Evolutionary conservation across 1,139 yeast genomes (phyloP).

Genomic region (Williopsis jadinii): DNA sequence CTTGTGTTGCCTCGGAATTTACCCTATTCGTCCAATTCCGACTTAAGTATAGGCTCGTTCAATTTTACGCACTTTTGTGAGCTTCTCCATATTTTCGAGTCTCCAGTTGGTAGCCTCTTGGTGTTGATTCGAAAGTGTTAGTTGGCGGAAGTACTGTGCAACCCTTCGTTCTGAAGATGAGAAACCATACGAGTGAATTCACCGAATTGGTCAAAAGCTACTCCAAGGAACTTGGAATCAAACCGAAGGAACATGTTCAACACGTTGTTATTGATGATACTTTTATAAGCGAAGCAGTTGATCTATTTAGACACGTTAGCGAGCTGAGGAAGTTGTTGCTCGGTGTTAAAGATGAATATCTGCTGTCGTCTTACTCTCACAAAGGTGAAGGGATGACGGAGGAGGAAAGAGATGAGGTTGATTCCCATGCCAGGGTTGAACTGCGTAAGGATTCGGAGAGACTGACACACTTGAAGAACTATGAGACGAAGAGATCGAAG

Average conservation of each 20-base stretch:
- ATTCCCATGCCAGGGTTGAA: constrained; percentile 45
- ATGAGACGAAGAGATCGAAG: constrained; percentile 40
- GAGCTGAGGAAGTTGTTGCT: constrained; percentile 34
- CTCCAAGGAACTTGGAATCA: constrained; percentile 19
- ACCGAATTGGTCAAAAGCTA: constrained; percentile 41
- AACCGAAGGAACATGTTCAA: neutral
- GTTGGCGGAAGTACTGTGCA: too few species aligned
- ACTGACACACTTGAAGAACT: constrained; percentile 40
- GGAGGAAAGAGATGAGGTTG: constrained; percentile 47
- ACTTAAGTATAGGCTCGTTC: too few species aligned
- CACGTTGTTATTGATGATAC: constrained; percentile 35
- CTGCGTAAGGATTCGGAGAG: constrained; percentile 45
- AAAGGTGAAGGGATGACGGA: constrained; percentile 25
- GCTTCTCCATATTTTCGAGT: too few species aligned
- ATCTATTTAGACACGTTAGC: constrained; percentile 32
- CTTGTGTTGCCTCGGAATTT: too few species aligned
- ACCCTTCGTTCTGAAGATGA: constrained; percentile 27
- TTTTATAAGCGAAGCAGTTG: constrained; percentile 43
- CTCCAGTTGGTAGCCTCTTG: too few species aligned
- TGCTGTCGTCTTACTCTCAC: constrained; percentile 23
- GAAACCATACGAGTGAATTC: constrained; percentile 48
- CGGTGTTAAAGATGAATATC: constrained; percentile 38
- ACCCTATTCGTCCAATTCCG: too few species aligned
- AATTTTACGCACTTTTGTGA: too few species aligned
- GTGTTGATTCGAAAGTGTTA: too few species aligned